Base-by-base conservation (phyloP, 805 yeast genomes). In the Torulaspora franciscae region DNA sequence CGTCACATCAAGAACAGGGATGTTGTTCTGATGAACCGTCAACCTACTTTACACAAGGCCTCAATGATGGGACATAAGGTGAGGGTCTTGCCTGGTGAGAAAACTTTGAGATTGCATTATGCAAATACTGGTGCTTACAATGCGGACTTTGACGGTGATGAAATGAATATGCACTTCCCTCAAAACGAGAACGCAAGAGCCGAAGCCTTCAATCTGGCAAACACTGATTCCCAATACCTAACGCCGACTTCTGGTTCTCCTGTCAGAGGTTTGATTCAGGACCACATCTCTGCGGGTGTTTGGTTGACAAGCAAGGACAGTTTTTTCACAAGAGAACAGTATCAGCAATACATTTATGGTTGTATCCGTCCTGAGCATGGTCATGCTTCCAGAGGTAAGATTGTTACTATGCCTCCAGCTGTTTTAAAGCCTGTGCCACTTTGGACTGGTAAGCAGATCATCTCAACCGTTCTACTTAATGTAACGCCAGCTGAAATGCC, bases 41-140 rank as follows among this genome's bases (percentile, higher is more conserved):
- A 93, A 73, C 99, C 99, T 38, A 91, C 99, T 11, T 76, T 93
- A 65, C 99, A 93, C 73, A 93, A 93, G 71, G 99, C 99, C 37
- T 95, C 99, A 24, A 93, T 93, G 96, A 93, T 93, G 99, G 99
- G 99, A 56, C 99, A 93, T 70, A 86, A 83, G 63, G 99, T 93
- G 35, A 80, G 96, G 60, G 99, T 93, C 26, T 74, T 93, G 56
- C 99, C 98, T 4, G 95, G 96, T 48, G 99, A 93, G 65, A 93
- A 93, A 74, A 95, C 99, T 3, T 73, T 93, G 58, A 80, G 99
- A 63, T 73, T 93, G 67, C 99, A 93, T 67, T 93, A 93, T 68
- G 99, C 99, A 59, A 93, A 93, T 69, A 93, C 99, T 36, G 97
- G 97, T 70, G 97, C 99, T 35, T 93, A 91, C 70, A 91, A 91